Base-by-base conservation (phyloP, 768 basidiomycete genomes). In the Rhodosporidiobolus odoratus region DNA sequence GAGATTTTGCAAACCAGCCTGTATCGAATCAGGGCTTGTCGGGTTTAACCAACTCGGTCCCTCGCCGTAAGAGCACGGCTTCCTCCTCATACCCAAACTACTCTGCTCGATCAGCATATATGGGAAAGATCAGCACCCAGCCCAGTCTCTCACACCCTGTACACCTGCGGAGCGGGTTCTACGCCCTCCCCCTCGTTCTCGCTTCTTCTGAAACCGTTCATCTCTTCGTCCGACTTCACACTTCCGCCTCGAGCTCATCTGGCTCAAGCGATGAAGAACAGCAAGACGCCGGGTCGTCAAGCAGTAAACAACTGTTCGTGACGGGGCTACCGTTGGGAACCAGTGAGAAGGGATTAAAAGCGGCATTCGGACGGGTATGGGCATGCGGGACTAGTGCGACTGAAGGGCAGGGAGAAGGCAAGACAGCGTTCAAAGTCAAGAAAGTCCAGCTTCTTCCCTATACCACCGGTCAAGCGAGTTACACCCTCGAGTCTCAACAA, bases 151-250 rank as follows among this genome's bases (percentile, higher is more conserved):
- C 48, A 0, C 16, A 30, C 1, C 48, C 41, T 1, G 9, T 73
- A 4, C 37, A 66, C 2, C 48, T 73, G 15, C 66, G 71, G 16
- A 65, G 63, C 1, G 71, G 71, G 6, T 73, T 73, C 64, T 68
- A 56, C 56, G 71, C 67, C 2, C 62, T 73, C n/a, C 71, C 71
- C 16, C 65, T 73, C 64, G 41, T n/a, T n/a, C n/a, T n/a, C n/a
- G n/a, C n/a, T n/a, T n/a, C n/a, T n/a, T n/a, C n/a, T n/a, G n/a
- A n/a, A n/a, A n/a, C n/a, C n/a, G n/a, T n/a, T n/a, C n/a, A n/a
- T n/a, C 67, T 73, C 63, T 68, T 68, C 37, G 67, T 59, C 9
- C 67, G 71, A 17, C 32, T 69, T 2, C 71, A 73, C 63, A 30
- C 43, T 30, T 37, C 57, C 0, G 34, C 47, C 40, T 6, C 5